These are phyloP conservation scores for Fusarium staphyleae DNA, from an alignment of 2,329 filamentous ascomycete species.

Conservation along the genomic window DNA sequence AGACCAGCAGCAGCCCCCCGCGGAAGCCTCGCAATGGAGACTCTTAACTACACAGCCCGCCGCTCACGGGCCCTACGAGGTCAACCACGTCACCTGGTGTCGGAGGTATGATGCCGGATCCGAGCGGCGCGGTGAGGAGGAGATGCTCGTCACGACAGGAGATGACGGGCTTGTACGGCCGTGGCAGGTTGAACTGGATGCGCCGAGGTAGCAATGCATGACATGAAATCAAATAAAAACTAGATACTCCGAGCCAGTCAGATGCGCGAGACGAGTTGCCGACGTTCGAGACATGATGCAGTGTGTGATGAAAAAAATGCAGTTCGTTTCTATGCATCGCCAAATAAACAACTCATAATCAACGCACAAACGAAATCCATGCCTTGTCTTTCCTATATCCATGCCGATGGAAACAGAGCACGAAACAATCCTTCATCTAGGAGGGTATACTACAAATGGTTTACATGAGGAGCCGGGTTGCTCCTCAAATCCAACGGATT, in stretches of 20 bases:
- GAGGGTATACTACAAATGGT: conserved; percentile 47
- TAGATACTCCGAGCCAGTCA: conserved; percentile 1
- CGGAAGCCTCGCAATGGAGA: conserved; percentile 67
- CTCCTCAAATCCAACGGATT: conserved; percentile 36
- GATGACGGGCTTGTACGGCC: conserved; percentile 89
- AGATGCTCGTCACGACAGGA: conserved; percentile 88
- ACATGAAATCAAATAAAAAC: conserved; percentile 4
- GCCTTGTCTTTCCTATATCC: conserved; percentile 38
- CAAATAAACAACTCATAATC: conserved; percentile 5
- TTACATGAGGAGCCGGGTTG: conserved; percentile 41
- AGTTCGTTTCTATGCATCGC: conserved; percentile 5
- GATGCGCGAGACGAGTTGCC: neutral
- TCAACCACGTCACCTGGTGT: conserved; percentile 93
- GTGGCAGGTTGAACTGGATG: conserved; percentile 67
- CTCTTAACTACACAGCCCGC: conserved; percentile 72
- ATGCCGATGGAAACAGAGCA: conserved; percentile 35
- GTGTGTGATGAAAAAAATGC: neutral
- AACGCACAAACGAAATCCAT: conserved; percentile 30
- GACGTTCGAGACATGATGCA: neutral
- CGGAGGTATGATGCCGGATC: conserved; percentile 72
- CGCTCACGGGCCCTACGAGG: conserved; percentile 89
- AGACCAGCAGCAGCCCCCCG: conserved; percentile 1
- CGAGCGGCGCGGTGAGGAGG: conserved; percentile 67
- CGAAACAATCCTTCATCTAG: conserved; percentile 38
- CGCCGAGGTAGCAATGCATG: conserved; percentile 17